Evolutionary conservation across 1,284 basidiomycete species (phyloP), one percentile per base, ranked within the genome.

Genomic region (Cryptococcus sp.): DNA sequence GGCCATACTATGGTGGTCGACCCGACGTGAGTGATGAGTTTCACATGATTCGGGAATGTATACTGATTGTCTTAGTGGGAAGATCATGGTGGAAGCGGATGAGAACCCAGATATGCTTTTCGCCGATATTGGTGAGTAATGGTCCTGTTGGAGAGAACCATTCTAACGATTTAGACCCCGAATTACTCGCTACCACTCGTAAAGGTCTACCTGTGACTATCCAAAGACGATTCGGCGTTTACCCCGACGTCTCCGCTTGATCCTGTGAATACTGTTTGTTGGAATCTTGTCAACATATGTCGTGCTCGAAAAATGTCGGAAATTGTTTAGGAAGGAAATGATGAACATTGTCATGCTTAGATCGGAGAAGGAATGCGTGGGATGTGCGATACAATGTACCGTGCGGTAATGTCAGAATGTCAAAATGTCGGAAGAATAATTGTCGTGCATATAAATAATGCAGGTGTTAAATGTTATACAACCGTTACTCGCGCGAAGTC

Each of bases 201-300:
- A 80, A 82, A 53, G 88, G 88, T 11, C 89, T 95, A 55, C 92
- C 92, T 11, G 89, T 97, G 15, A 92, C 89, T 0, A 83, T 79
- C 30, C 94, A 97, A 75, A 79, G 92, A 57, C 83, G 93, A 55
- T 96, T 95, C 71, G 93, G 95, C 76, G 89, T 95, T 51, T 97
- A 96, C 72, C 79, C 82, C 4, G 87, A 94, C 71, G 84, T 94
- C 49, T 53, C 73, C 34, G 57, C 57, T 14, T 36, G 46, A 10
- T 23, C 23, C 23, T 23, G 23, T 23, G 23, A 23, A 23, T 23
- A 23, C 23, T 23, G 23, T 23, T 23, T 23, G 23, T 23, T 23
- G 2, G 23, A 23, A 23, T 23, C 23, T 23, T 2, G 23, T 23
- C 23, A 23, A 23, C 23, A 23, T 23, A 23, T 23, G 23, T 23